Percentiles rank a stretch among this genome's conserved stretches.
These are phyloP conservation scores for Lactarius deliciosus DNA, from an alignment of 768 basidiomycete species.

Conservation along the genomic window DNA sequence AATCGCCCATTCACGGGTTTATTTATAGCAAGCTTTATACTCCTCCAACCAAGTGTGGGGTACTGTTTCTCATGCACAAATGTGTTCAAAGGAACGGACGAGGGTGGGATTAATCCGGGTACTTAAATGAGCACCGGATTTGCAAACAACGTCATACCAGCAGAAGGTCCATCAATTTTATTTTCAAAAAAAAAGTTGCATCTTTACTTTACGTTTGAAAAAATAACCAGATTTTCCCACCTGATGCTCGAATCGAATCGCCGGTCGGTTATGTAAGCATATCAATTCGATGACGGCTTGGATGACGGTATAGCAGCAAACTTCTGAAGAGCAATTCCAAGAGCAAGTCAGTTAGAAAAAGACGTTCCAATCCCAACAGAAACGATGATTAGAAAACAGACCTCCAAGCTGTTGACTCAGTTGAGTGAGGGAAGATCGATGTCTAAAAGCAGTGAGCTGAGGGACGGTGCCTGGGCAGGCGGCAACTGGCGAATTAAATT, in stretches of 20 bases:
- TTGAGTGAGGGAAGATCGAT: background rate
- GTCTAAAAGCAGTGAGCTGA: constrained; percentile 1
- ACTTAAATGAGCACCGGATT: background rate
- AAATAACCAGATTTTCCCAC: background rate
- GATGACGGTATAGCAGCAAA: background rate
- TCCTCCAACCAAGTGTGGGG: no score
- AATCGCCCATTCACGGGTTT: no score
- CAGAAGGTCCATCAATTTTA: background rate
- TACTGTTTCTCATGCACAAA: no score
- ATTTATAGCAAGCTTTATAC: no score
- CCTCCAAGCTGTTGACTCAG: background rate
- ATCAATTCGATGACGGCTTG: background rate
- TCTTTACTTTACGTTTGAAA: background rate
- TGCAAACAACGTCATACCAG: background rate
- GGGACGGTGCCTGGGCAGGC: background rate
- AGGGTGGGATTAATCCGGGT: background rate
- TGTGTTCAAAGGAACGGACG: background rate
- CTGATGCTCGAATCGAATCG: background rate
- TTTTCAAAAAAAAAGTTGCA: background rate
- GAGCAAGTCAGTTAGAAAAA: background rate
- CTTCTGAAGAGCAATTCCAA: no score
- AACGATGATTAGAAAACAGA: constrained; percentile 1
- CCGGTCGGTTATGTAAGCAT: background rate
- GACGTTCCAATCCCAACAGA: background rate
- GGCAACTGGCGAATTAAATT: background rate